phyloP scores from a whole-genome alignment of 345 rosid genomes.

The Toxicodendron radicans region DNA sequence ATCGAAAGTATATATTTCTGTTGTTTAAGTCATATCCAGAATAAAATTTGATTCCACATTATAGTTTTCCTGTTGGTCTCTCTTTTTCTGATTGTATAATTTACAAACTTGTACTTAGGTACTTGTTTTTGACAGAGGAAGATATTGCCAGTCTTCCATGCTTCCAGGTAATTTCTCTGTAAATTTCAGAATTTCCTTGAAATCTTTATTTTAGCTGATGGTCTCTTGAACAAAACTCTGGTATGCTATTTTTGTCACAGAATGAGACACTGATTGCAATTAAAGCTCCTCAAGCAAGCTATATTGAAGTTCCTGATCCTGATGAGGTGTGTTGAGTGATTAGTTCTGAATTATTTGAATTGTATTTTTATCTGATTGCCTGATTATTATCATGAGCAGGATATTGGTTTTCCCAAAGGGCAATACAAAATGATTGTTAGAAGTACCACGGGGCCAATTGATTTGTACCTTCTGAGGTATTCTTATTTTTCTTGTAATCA shows the following conservation, averaged over 20 bases:
- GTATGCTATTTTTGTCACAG: conserved; percentile 33
- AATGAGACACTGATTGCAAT: conserved; percentile 60
- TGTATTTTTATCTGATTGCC: conserved; percentile 3
- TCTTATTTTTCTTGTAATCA: neutral
- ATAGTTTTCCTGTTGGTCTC: neutral
- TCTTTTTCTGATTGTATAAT: conserved; percentile 1
- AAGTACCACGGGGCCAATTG: conserved; percentile 68
- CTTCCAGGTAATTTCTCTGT: conserved; percentile 53
- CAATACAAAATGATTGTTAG: conserved; percentile 66
- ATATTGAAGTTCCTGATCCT: conserved; percentile 76
- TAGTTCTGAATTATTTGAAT: conserved; percentile 2
- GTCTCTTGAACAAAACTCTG: neutral
- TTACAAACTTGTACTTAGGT: conserved; percentile 35
- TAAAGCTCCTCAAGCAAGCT: conserved; percentile 72
- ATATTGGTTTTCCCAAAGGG: conserved; percentile 45
- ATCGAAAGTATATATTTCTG: conserved; percentile 37
- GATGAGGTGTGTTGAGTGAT: conserved; percentile 46
- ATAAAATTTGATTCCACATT: conserved; percentile 3
- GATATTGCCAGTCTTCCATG: conserved; percentile 55
- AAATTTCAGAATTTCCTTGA: conserved; percentile 14
- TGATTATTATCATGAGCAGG: conserved; percentile 37
- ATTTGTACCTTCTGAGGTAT: conserved; percentile 65
- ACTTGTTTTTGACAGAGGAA: conserved; percentile 59
- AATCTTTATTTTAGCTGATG: conserved; percentile 3
- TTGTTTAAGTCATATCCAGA: neutral